phyloP scores from a whole-genome alignment of 768 basidiomycete species.

The Mycena pura region DNA sequence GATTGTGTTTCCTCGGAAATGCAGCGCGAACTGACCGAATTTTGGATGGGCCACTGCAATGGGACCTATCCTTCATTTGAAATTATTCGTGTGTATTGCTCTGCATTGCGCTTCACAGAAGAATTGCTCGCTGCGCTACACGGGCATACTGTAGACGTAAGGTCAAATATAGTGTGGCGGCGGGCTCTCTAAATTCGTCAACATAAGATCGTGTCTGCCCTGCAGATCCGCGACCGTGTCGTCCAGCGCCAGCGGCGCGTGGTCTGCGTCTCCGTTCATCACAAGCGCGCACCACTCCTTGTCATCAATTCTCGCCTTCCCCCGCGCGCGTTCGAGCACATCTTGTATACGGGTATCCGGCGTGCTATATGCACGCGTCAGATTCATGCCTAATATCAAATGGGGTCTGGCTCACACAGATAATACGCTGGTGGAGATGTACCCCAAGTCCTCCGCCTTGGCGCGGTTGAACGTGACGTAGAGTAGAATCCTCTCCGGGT shows the following conservation, averaged over 20 bases:
- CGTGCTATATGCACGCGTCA: background rate
- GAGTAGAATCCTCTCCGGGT: background rate
- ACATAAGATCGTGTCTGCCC: background rate
- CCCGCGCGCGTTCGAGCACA: background rate
- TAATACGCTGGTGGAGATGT: background rate
- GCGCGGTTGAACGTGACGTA: background rate
- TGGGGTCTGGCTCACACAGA: background rate
- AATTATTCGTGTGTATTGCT: too few species aligned
- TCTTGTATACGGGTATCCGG: background rate
- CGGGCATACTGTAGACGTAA: too few species aligned
- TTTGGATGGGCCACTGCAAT: too few species aligned
- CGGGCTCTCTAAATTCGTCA: background rate
- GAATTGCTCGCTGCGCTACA: too few species aligned
- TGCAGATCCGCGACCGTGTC: background rate
- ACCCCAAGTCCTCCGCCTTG: background rate
- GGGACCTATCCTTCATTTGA: too few species aligned
- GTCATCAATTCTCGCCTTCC: background rate
- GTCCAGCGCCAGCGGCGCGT: background rate
- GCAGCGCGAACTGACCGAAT: too few species aligned
- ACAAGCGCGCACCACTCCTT: background rate
- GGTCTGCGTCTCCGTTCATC: background rate
- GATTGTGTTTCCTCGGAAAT: too few species aligned
- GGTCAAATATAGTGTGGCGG: too few species aligned
- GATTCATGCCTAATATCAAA: too few species aligned
- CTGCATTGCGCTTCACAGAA: too few species aligned